Evolutionary conservation across 441 rosid species (phyloP), one percentile per base, ranked within the genome.

Genomic region (Isatis lusitanica): DNA sequence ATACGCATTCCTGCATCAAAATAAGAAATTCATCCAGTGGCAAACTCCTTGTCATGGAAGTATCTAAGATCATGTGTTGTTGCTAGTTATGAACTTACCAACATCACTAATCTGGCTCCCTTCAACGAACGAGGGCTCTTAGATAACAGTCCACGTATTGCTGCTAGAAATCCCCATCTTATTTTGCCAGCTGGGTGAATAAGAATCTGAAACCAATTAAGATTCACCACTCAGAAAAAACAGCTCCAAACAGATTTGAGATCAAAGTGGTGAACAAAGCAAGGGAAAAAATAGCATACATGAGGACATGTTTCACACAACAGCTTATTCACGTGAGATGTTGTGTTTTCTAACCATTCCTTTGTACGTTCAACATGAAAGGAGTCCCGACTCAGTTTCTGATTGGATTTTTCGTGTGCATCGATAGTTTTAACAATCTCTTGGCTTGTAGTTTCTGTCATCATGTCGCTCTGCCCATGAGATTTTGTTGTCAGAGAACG

Each of bases 1-100:
- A 93, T 16, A 88, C 76, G 76, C 99, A 91, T 78, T 95, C 99
- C 97, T 93, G 87, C 87, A 88, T 57, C 44, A 81, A 59, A 71
- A 60, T 73, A 52, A 72, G 24, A 53, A 53, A 60, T 8, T 17
- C 15, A 52, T 72, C 59, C 52, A 24, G 35, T 15, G 9, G 73
- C 9, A 68, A 69, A 70, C 31, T 44, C 64, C 38, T 43, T 43
- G 12, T 3, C 46, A 43, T 55, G 48, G 31, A 64, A 24, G 30
- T 53, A 60, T 62, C 53, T 26, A 70, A 26, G 31, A 56, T 18
- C 46, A 28, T 36, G 36, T 4, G 24, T 30, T 17, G 61, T 59
- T 21, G 40, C 46, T 39, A 10, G 56, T 58, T 50, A 70, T 76
- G 67, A 76, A 58, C 80, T 43, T 85, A 92, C 99, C 95, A 95